Evolutionary conservation across 2,329 filamentous ascomycete genomes (phyloP), one percentile per base, ranked within the genome.

Genomic region (Pseudogymnoascus sp.): DNA sequence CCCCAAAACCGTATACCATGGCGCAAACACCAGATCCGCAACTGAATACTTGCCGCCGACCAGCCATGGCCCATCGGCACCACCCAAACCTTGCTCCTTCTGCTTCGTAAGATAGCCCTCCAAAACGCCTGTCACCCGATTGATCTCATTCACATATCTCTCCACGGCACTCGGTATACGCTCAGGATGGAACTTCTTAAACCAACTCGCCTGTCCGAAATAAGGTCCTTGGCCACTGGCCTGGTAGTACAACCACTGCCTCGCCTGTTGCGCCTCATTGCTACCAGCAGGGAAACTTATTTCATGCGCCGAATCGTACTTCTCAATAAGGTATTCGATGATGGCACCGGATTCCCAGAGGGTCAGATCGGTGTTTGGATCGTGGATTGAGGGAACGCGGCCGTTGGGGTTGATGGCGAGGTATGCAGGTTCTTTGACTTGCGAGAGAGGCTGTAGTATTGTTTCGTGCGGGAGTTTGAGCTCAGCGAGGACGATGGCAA

Each of bases 341-440:
- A 80, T 79, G 1, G 80, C 79, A 6, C 78, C 78, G 21, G 75
- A 77, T 69, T 81, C 79, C 76, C 78, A 82, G 43, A 79, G 71
- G 0, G 73, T 75, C 43, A 81, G 71, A 62, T 74, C 75, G 14
- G 78, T 80, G 36, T 76, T 75, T 23, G 77, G 75, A 63, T 81
- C 79, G 64, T 80, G 72, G 39, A 81, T 70, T 34, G 77, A 75
- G 2, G 75, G 77, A 1, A 78, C 60, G 6, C 64, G 63, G 43
- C 70, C 67, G 43, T 71, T 71, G n/a, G 68, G 68, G 61, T 71
- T 71, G 43, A 70, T 63, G 11, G 61, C 48, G 45, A 75, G 68
- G 71, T 73, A 81, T 2, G 70, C 68, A 10, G 72, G 69, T 11
- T 70, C 69, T 67, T 80, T 80, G 16, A 69, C n/a, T 63, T 77